Conservation (phyloP, 345 rosid genomes). For the Streptanthus diversifolius region DNA sequence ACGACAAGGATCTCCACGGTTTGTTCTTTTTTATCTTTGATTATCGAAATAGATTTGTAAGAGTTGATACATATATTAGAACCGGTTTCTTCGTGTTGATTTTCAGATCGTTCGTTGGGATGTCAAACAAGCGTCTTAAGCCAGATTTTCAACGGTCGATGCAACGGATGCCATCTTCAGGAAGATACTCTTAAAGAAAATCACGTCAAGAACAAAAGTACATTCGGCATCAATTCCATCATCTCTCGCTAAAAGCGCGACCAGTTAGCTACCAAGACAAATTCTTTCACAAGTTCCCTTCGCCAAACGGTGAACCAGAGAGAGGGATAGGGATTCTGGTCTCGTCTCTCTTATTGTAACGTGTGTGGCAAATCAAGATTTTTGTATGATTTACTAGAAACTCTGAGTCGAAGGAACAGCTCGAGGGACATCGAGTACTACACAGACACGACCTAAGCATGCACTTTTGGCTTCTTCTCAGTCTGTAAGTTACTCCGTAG, state of each 20-base stretch:
- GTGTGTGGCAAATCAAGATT: conserved; percentile 4
- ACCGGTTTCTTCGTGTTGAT: background rate
- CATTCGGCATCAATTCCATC: background rate
- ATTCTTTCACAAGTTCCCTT: conserved; percentile 10
- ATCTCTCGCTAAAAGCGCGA: background rate
- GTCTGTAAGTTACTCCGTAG: conserved; percentile 2
- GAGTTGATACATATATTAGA: background rate
- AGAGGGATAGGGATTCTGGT: background rate
- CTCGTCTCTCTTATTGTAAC: conserved; percentile 6
- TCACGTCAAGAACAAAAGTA: background rate
- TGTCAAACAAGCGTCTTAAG: conserved; percentile 66
- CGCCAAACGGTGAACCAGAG: background rate
- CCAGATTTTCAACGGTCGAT: conserved; percentile 60
- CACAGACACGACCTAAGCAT: conserved; percentile 10
- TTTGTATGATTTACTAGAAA: conserved; percentile 13
- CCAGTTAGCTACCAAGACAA: background rate
- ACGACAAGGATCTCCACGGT: conserved; percentile 84
- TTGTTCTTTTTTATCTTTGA: conserved; percentile 29
- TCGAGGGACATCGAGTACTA: conserved; percentile 1
- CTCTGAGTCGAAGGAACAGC: conserved; percentile 19
- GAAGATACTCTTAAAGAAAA: conserved; percentile 53
- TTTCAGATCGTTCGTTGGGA: conserved; percentile 57
- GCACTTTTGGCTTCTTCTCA: conserved; percentile 15
- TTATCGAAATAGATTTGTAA: background rate
- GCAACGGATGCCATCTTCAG: conserved; percentile 75